A percentile compares a stretch with the other conserved stretches of the same genome.
Evolutionary conservation across 345 rosid species (phyloP).

Genomic region (Eutrema yunnanense): DNA sequence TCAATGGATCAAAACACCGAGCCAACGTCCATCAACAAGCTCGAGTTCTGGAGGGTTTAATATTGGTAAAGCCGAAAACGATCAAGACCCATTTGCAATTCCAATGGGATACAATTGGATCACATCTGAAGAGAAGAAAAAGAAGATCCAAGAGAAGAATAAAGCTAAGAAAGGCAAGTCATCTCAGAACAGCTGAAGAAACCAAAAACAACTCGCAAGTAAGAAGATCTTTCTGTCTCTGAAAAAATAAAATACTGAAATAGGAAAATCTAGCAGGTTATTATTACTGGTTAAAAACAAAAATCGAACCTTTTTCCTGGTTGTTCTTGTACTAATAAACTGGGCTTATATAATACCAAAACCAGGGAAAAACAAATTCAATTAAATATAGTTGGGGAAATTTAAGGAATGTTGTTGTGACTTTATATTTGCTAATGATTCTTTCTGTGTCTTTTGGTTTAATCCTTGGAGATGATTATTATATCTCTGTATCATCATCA

Average conservation of each 20-base stretch:
- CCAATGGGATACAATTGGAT: constrained; percentile 83
- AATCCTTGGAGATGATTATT: not conserved
- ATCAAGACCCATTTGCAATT: constrained; percentile 75
- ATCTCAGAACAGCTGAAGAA: constrained; percentile 27
- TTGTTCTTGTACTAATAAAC: constrained; percentile 26
- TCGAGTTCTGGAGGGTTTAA: constrained; percentile 28
- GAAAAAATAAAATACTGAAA: constrained; percentile 13
- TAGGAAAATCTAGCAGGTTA: constrained; percentile 27
- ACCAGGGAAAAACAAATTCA: constrained; percentile 15
- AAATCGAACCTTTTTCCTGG: not conserved
- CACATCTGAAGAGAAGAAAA: constrained; percentile 88
- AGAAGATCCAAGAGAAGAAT: constrained; percentile 90
- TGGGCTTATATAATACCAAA: not conserved
- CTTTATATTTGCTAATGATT: constrained; percentile 25
- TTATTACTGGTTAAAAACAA: not conserved
- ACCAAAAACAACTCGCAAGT: constrained; percentile 1
- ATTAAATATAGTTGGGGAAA: constrained; percentile 20
- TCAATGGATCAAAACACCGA: constrained; percentile 94
- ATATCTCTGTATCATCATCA: not conserved
- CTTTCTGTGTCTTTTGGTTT: constrained; percentile 1
- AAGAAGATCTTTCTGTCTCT: constrained; percentile 15
- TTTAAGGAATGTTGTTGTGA: constrained; percentile 16
- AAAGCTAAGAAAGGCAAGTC: constrained; percentile 54
- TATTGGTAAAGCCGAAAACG: constrained; percentile 49
- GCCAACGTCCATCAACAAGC: constrained; percentile 47